Base-by-base conservation (phyloP, 768 basidiomycete genomes). In the Rhodotorula taiwanensis region DNA sequence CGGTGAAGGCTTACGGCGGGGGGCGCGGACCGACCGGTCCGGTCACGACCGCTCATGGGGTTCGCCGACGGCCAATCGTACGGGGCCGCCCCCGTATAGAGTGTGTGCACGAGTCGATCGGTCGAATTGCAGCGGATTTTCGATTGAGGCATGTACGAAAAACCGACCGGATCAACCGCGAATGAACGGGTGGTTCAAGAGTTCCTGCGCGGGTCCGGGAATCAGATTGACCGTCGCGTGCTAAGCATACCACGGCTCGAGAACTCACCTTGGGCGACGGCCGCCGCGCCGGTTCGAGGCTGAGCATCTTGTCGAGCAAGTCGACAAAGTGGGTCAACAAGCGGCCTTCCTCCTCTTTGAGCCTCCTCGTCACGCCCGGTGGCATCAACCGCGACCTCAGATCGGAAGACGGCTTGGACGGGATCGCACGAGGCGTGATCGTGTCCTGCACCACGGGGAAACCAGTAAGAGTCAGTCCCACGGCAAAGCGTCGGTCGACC, bases 281-380 rank as follows among this genome's bases (percentile, higher is more conserved):
- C 72, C 94, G 79, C 74, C 89, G 84, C 45, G 83, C 80, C 4
- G 93, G 88, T 74, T 98, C 94, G 21, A 99, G 80, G 27, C 83
- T 79, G 31, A 95, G 79, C 75, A 93, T 94, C 77, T 86, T 92
- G 73, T 98, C 93, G 60, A 99, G 76, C 49, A 98, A 76, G 75
- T 98, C 93, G 52, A 94, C 82, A 72, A 99, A 95, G 9, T 84
- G 82, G 28, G 80, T 73, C 15, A 95, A 68, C 69, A 89, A 75
- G 76, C 88, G 89, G 72, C 80, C 83, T 77, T 97, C 92, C 60
- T 94, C 93, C 70, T 93, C 92, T 71, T 85, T 87, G 75, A 89
- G 77, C 76, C 89, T 88, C 45, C 75, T 64, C 31, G 84, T 83
- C 0, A 83, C 83, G 2, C 85, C 80, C 0, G 87, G 80, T 0